These are phyloP conservation scores for Tephrocybe sp. DNA, from an alignment of 768 basidiomycete species.

Conservation along the genomic window DNA sequence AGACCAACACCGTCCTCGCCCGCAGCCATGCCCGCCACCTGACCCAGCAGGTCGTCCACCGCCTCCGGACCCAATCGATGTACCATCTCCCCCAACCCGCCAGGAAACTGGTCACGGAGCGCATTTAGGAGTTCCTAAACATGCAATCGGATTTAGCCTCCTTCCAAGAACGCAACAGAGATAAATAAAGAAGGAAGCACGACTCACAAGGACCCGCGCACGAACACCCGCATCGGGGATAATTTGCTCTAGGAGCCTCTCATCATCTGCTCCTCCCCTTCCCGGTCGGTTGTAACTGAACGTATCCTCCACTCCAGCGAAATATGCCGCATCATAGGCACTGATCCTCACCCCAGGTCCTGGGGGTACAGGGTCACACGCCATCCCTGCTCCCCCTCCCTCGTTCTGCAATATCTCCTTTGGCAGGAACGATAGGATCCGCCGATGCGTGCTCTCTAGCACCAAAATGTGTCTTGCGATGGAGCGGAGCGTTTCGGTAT, in stretches of 20 bases:
- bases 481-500: slow-evolving; percentile 41
- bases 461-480: slow-evolving; percentile 77
- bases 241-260: slow-evolving; percentile 49
- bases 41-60: slow-evolving; percentile 57
- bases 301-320: slow-evolving; percentile 58
- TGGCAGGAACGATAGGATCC: slow-evolving; percentile 73
- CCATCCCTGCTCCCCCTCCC: slow-evolving; percentile 51
- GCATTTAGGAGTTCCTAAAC: slow-evolving; percentile 48
- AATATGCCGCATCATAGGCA: slow-evolving; percentile 73
- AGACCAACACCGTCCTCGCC: slow-evolving; percentile 24
- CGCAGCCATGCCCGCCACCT: slow-evolving; percentile 29
- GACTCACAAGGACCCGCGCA: slow-evolving; percentile 37
- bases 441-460: slow-evolving; percentile 57
- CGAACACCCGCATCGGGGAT: slow-evolving; percentile 58
- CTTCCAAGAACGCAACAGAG: background rate
- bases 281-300: slow-evolving; percentile 25
- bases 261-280: slow-evolving; percentile 40
- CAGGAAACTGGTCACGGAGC: slow-evolving; percentile 57
- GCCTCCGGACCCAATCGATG: slow-evolving; percentile 53
- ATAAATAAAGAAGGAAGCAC: background rate
- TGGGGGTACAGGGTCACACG: slow-evolving; percentile 89
- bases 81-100: slow-evolving; percentile 62
- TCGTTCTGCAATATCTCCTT: slow-evolving; percentile 37
- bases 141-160: slow-evolving; percentile 24
- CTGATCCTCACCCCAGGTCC: slow-evolving; percentile 50